Evolutionary conservation across 2,329 filamentous ascomycete genomes (phyloP), one percentile per base, ranked within the genome.

Genomic region (Periconia digitata): DNA sequence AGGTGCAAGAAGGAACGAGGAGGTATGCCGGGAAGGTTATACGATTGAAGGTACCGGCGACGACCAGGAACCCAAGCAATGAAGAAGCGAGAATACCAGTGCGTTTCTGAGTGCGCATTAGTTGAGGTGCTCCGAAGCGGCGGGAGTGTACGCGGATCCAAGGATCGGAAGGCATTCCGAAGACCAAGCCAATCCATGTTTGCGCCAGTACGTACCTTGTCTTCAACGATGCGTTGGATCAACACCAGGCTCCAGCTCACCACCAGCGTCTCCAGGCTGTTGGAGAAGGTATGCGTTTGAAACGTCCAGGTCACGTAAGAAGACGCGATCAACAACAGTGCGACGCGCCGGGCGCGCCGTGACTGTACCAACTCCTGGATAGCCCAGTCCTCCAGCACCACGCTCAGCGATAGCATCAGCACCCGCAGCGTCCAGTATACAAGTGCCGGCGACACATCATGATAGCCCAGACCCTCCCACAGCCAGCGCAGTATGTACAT

Each of bases 281-380:
- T 99, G 54, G 92, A 97, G 72, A 99, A 97, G 12, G 94, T 97
- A 73, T 99, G 94, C 16, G 90, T 94, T 74, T 99, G 94, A 74
- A 92, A 96, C 38, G 92, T 96, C 92, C 94, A 99, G 40, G 94
- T 99, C 60, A 96, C 92, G 74, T 97, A 99, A 21, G 91, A 96
- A 22, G 92, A 97, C 39, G 92, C 91, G 51, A 96, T 88, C 48
- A 99, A 80, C 39, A 95, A 78, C 38, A 95, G 83, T 8, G 91
- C 90, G 46, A 87, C 77, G 59, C 83, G 83, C 54, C 90, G 85
- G n/a, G 67, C 63, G 56, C 85, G 85, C 54, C 85, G 85, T 34
- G 87, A 87, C 53, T 85, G 84, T 46, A 96, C 85, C 55, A 97
- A 79, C 72, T 99, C 94, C 76, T 96, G 85, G 49, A 99, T 83